Evolutionary conservation across 2,329 filamentous ascomycete genomes (phyloP).

Genomic region (Talaromyces piceae): DNA sequence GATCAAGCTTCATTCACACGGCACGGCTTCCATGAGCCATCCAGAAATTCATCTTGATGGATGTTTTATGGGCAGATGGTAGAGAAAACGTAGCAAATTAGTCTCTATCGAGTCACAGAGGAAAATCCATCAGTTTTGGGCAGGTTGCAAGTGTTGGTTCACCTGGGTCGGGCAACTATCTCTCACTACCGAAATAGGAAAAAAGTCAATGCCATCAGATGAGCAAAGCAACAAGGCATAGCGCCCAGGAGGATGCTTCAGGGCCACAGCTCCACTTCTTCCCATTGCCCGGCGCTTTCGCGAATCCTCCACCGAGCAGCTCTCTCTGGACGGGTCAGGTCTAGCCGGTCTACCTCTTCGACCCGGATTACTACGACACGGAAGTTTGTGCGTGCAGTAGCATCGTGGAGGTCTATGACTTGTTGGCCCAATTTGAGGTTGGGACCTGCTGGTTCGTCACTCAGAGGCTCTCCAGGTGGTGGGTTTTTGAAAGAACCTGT

Average conservation of each 20-base stretch:
- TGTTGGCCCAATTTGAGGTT: slow-evolving; percentile 51
- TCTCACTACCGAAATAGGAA: not conserved
- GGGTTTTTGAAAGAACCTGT: slow-evolving; percentile 64
- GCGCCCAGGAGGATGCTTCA: slow-evolving; percentile 19
- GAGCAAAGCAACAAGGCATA: not conserved
- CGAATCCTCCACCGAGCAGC: slow-evolving; percentile 59
- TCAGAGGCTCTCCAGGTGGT: slow-evolving; percentile 56
- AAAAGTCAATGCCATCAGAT: not conserved
- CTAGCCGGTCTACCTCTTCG: slow-evolving; percentile 66
- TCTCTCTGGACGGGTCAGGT: slow-evolving; percentile 60
- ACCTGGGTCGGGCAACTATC: too few relatives aligned
- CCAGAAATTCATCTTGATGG: too few relatives aligned
- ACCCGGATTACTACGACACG: slow-evolving; percentile 81
- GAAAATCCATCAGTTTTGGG: too few relatives aligned
- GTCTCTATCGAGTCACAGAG: too few relatives aligned
- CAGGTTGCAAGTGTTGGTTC: too few relatives aligned
- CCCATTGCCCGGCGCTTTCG: slow-evolving; percentile 51
- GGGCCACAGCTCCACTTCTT: slow-evolving; percentile 62
- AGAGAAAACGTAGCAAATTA: not conserved
- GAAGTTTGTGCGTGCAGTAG: slow-evolving; percentile 65
- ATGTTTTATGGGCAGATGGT: too few relatives aligned
- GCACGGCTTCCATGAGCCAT: too few relatives aligned
- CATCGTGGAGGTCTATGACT: slow-evolving; percentile 64
- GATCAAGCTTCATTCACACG: too few relatives aligned
- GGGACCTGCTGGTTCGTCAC: slow-evolving; percentile 41